Conservation (phyloP, 495 filamentous ascomycete genomes). For the Clohesyomyces aquaticus region DNA sequence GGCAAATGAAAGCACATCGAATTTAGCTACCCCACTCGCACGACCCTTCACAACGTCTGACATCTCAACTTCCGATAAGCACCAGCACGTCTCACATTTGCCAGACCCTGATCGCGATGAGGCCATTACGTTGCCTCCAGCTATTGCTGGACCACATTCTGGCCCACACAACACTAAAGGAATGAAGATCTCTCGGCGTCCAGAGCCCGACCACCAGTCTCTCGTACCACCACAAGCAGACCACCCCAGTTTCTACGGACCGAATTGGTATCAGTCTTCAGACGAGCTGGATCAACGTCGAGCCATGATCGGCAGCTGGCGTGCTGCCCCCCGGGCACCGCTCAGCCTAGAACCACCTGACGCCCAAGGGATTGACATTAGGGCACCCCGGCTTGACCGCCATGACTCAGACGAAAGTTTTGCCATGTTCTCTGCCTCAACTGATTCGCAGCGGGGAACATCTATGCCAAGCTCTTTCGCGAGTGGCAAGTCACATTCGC, state of each 20-base stretch:
- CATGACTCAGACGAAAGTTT: conserved; percentile 82
- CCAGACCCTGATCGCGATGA: conserved; percentile 43
- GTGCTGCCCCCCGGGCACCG: conserved; percentile 39
- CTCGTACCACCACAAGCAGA: conserved; percentile 5
- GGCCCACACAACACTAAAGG: background rate
- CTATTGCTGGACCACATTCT: conserved; percentile 34
- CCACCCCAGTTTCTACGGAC: conserved; percentile 30
- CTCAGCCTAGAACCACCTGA: conserved; percentile 42
- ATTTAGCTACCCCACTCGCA: conserved; percentile 76
- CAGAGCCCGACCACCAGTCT: conserved; percentile 12
- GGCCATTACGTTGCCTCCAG: conserved; percentile 40
- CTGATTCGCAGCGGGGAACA: conserved; percentile 49
- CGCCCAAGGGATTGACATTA: conserved; percentile 43
- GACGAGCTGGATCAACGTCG: conserved; percentile 40
- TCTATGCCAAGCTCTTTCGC: conserved; percentile 53
- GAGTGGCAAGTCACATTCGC: conserved; percentile 48
- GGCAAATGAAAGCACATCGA: conserved; percentile 62
- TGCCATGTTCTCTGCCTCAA: conserved; percentile 79
- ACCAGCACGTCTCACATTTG: conserved; percentile 18
- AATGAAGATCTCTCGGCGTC: background rate
- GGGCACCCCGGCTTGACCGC: conserved; percentile 54
- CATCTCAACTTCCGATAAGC: background rate
- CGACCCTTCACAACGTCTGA: conserved; percentile 62
- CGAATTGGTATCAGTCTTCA: conserved; percentile 36
- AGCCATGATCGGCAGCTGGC: conserved; percentile 42